These are phyloP conservation scores for Andalucia godoyi DNA, from an alignment of 78 protist genomes.

Conservation along the genomic window DNA sequence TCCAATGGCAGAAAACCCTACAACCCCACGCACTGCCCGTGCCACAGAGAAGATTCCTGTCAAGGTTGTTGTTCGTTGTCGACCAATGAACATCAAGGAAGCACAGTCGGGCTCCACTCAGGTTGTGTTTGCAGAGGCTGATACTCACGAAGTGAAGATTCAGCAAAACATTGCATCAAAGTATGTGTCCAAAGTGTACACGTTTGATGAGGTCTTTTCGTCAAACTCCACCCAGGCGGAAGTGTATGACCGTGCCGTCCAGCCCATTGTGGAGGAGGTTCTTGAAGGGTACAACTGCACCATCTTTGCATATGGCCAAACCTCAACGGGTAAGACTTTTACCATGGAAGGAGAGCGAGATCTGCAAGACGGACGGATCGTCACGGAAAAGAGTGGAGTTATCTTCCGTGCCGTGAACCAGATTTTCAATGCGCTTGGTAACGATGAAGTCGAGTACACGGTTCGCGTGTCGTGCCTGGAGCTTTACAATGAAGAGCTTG, in stretches of 20 bases:
- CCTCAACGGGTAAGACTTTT: constrained; percentile 56
- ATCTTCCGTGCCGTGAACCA: constrained; percentile 25
- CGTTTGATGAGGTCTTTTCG: constrained; percentile 11
- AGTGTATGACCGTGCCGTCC: constrained; percentile 5
- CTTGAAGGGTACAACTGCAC: constrained; percentile 39
- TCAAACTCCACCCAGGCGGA: constrained; percentile 8
- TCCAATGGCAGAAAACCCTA: neutral
- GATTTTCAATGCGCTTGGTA: constrained; percentile 2
- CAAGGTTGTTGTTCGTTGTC: constrained; percentile 6
- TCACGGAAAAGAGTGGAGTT: constrained; percentile 6
- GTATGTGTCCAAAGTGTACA: neutral
- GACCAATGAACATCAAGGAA: neutral
- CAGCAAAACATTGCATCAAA: neutral
- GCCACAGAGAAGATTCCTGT: neutral
- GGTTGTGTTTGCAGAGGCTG: neutral
- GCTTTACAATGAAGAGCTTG: constrained; percentile 50
- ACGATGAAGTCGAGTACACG: neutral
- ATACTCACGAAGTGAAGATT: neutral
- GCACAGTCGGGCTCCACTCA: neutral
- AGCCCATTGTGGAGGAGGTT: constrained; percentile 29
- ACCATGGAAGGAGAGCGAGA: constrained; percentile 51
- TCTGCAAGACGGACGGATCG: neutral
- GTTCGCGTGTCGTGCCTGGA: constrained; percentile 39
- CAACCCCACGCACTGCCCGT: neutral
- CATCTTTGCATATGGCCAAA: constrained; percentile 46